Base-by-base conservation (phyloP, 768 basidiomycete genomes). In the Tulasnella sp. region DNA sequence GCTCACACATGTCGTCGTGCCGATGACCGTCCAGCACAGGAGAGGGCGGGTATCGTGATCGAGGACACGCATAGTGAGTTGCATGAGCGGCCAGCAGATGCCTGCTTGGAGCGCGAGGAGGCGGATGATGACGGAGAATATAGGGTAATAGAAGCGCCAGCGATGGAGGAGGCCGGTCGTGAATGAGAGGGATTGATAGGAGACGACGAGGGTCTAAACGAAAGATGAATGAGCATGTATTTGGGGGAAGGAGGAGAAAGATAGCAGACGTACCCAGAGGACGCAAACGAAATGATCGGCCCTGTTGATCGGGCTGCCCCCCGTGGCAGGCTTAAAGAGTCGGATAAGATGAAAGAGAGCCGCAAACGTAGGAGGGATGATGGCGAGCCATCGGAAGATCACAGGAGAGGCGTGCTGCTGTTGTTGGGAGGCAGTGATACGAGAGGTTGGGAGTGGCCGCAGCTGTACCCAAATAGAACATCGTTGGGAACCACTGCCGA, bases 51-150 rank as follows among this genome's bases (percentile, higher is more conserved):
- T 75, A 17, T 78, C 76, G 55, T 81, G 75, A 27, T 84, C 83
- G 48, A 97, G 76, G 51, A 92, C 72, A 54, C 75, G 78, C 29
- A 94, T 80, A 1, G 90, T 93, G 42, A 90, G 70, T 64, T 90
- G 87, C 4, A 92, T 96, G 2, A 89, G 84, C 1, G 91, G 90
- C 92, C 92, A 97, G 72, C 93, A 98, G 60, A 98, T 92, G 34
- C 34, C 27, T 17, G 89, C 88, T 68, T 97, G 94, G 0, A 98
- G 76, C 0, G 90, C 93, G 58, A 97, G 77, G 3, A 97, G 82
- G 12, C 94, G 85, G 66, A 96, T 87, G 62, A 97, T 80, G 1
- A 92, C 90, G 2, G 93, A 80, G 27, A 89, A 74, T 0, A 91
- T 84, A 0, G 88, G 79, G 68, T 98, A 98, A 72, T 96, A 94